Evolutionary conservation across 2,329 filamentous ascomycete species (phyloP), one percentile per base, ranked within the genome.

Genomic region (Cladophialophora exuberans): DNA sequence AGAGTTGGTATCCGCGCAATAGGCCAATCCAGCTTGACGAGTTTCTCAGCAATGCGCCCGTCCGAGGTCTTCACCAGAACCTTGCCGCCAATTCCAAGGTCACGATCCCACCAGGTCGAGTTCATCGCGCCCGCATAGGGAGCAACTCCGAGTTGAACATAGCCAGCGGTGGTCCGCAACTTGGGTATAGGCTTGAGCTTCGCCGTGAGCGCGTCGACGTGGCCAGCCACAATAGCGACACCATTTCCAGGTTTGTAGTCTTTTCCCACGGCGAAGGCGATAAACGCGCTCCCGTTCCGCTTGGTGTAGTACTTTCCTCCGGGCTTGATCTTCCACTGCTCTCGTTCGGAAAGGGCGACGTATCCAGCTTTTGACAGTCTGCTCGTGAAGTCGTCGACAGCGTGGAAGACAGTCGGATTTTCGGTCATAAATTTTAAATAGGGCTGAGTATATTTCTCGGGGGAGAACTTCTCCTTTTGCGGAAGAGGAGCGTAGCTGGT

Each of bases 81-180:
- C 39, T 91, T 82, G 33, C 94, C 94, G 61, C 91, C 94, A 65
- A 97, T 88, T 62, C 89, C 87, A 47, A 99, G 81, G 71, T 99
- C 94, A 31, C 94, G 84, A 72, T 97, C 94, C 93, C 92, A 97
- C 94, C 94, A 97, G 1, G 94, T 97, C 60, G 80, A 79, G 69
- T 92, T 94, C 59, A 97, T 75, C 1, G 79, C 91, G 46, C 94
- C 93, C 7, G 91, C 93, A 69, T 97, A 99, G 0, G 89, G 94
- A 2, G 94, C 92, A 49, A 97, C 90, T 20, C 90, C 93, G 5
- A 97, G 82, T 76, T 97, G 90, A 23, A 90, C 72, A 68, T 90
- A 99, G 50, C 94, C 93, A 26, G 89, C 87, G 69, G 88, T 90
- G 65, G 80, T 89, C n/a, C 87, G 84, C 66, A 96, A 85, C 67